Conservation (phyloP, 129 eudicot genomes). For the Chrysanthemum seticuspe region DNA sequence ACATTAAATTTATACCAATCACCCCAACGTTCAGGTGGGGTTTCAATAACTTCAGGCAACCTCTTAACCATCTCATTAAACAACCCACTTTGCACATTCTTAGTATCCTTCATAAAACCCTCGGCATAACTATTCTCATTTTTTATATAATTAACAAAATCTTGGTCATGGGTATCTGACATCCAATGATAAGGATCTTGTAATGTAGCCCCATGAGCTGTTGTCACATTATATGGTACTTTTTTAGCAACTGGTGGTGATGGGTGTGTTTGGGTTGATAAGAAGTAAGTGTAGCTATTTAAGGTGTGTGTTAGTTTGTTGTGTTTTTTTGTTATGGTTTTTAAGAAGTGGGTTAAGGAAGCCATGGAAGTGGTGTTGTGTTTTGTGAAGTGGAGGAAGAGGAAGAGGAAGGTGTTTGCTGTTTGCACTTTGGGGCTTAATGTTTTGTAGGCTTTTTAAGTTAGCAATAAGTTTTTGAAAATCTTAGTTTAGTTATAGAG, state of each 20-base stretch:
- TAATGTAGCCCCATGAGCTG: constrained; percentile 64
- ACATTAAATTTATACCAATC: constrained; percentile 47
- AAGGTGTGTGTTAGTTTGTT: constrained; percentile 1
- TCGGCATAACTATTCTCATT: constrained; percentile 65
- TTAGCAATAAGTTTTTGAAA: too few relatives aligned
- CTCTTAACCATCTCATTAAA: constrained; percentile 64
- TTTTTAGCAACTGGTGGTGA: constrained; percentile 72
- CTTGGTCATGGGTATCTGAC: constrained; percentile 73
- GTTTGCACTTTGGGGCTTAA: too few relatives aligned
- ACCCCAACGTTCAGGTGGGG: constrained; percentile 90
- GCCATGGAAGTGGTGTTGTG: constrained; percentile 26
- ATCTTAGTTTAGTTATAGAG: too few relatives aligned
- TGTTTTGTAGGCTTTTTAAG: too few relatives aligned
- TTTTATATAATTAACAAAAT: constrained; percentile 56
- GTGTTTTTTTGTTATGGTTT: constrained; percentile 28
- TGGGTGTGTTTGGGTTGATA: constrained; percentile 40
- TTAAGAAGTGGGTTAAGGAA: constrained; percentile 27
- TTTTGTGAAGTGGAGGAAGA: too few relatives aligned
- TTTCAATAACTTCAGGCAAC: constrained; percentile 53
- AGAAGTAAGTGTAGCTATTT: constrained; percentile 28
- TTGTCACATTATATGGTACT: constrained; percentile 48
- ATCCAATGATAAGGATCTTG: constrained; percentile 92
- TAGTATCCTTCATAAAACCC: constrained; percentile 75
- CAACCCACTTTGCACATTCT: constrained; percentile 42
- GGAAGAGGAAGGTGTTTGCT: background rate